Evolutionary conservation across 495 filamentous ascomycete genomes (phyloP), one percentile per base, ranked within the genome.

Genomic region (Pyrenula aspistea): DNA sequence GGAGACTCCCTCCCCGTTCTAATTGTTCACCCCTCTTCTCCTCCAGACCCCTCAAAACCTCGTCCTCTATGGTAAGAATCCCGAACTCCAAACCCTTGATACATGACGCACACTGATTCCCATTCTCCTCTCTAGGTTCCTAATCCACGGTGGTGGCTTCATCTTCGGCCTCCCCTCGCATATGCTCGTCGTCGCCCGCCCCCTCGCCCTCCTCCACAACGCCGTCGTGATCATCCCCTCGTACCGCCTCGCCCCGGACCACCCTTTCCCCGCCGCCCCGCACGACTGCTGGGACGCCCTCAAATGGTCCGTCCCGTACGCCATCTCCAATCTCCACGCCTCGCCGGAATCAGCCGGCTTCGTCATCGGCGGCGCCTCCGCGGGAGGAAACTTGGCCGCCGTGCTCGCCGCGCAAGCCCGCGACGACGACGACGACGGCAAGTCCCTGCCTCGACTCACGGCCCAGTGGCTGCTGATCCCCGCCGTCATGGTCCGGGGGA

Each of bases 241-340:
- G 20, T 80, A 81, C 56, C 70, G 75, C 22, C 65, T 76, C 2
- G 72, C 73, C 0, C 76, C 77, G 0, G 75, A 78, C 52, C 55
- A 74, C 55, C 63, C 66, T n/a, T 81, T 76, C 57, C 78, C 78
- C 0, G 65, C 67, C 0, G 62, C 70, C 20, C 57, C 68, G 10
- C 56, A 80, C 15, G 78, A 82, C 61, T 65, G 70, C 49, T 78
- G 70, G 67, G 77, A 80, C 63, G 71, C 70, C 4, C 60, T 78
- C 53, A 65, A 71, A 60, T 79, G 78, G 77, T 67, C 77, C 10
- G 68, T 71, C 0, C 50, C 60, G 22, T 70, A 80, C 52, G 68
- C 70, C 56, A 42, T 56, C 63, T 15, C 62, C 42, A 61, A 64
- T 3, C 62, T 73, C 2, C 67, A 63, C 21, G 68, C 71, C 15